Conservation (phyloP, 2,329 filamentous ascomycete species). For the Rugonectria rugulosa region DNA sequence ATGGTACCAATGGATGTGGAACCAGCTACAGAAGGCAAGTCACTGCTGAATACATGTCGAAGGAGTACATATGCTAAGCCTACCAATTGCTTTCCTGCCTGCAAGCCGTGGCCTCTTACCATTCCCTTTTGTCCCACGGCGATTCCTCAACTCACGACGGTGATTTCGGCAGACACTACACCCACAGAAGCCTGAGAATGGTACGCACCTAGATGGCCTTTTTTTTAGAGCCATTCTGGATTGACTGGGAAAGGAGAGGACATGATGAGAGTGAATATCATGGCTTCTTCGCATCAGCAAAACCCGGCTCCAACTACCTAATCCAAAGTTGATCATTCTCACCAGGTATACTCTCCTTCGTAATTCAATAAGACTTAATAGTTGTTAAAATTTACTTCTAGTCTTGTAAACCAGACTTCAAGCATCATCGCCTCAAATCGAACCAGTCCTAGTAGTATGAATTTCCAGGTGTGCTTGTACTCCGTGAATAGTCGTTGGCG, state of each 20-base stretch:
- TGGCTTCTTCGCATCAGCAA: too few relatives aligned
- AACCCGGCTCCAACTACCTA: too few relatives aligned
- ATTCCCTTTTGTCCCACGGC: constrained; percentile 27
- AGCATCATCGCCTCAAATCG: not conserved
- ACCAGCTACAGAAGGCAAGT: constrained; percentile 35
- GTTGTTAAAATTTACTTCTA: not conserved
- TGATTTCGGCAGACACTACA: not conserved
- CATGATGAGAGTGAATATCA: too few relatives aligned
- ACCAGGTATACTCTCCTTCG: too few relatives aligned
- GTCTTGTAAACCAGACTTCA: not conserved
- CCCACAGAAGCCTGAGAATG: not conserved
- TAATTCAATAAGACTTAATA: too few relatives aligned
- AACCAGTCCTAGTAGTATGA: constrained; percentile 46
- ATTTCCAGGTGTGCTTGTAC: constrained; percentile 42
- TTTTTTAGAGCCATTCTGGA: too few relatives aligned
- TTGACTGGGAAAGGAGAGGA: too few relatives aligned
- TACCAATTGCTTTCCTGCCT: constrained; percentile 37
- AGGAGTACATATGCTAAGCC: not conserved
- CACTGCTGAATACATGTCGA: too few relatives aligned
- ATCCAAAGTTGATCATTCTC: too few relatives aligned
- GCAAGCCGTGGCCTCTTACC: constrained; percentile 25
- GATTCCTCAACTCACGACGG: not conserved
- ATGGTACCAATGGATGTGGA: constrained; percentile 36
- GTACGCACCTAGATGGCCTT: not conserved
- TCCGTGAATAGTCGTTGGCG: constrained; percentile 46